Conservation (phyloP, 805 yeast genomes). For the Blastobotrys attinorum region DNA sequence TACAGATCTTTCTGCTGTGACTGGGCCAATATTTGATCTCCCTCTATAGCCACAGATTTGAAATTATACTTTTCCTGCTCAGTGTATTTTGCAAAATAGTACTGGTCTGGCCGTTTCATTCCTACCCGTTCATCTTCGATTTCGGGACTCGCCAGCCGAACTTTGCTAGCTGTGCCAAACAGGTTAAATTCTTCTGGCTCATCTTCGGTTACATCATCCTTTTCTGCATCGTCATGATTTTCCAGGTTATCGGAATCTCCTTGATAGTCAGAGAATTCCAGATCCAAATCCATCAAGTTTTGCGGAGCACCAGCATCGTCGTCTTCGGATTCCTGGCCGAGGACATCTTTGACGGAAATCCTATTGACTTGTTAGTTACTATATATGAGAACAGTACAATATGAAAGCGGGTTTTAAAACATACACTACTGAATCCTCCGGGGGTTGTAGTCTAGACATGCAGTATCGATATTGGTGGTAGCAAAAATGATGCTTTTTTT, state of each 20-base stretch:
- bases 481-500: too few species aligned
- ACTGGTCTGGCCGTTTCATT: constrained; percentile 15
- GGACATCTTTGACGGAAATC: too few species aligned
- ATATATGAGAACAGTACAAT: too few species aligned
- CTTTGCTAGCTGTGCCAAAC: constrained; percentile 2
- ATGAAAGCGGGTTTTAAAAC: too few species aligned
- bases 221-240: background rate
- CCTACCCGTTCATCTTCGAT: constrained; percentile 2
- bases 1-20: background rate
- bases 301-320: too few species aligned
- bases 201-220: background rate
- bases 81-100: constrained; percentile 14
- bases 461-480: too few species aligned
- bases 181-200: constrained; percentile 1
- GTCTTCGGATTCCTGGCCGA: too few species aligned
- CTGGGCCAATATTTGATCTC: constrained; percentile 10
- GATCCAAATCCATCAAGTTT: too few species aligned
- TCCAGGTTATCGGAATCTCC: constrained; percentile 1
- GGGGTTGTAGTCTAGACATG: too few species aligned
- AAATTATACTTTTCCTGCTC: constrained; percentile 6
- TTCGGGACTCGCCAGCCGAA: background rate
- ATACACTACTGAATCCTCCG: too few species aligned
- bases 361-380: too few species aligned
- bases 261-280: constrained; percentile 2
- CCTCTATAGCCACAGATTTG: constrained; percentile 14